These are phyloP conservation scores for Colletotrichum caudatum DNA, from an alignment of 2,329 filamentous ascomycete species.

Conservation along the genomic window DNA sequence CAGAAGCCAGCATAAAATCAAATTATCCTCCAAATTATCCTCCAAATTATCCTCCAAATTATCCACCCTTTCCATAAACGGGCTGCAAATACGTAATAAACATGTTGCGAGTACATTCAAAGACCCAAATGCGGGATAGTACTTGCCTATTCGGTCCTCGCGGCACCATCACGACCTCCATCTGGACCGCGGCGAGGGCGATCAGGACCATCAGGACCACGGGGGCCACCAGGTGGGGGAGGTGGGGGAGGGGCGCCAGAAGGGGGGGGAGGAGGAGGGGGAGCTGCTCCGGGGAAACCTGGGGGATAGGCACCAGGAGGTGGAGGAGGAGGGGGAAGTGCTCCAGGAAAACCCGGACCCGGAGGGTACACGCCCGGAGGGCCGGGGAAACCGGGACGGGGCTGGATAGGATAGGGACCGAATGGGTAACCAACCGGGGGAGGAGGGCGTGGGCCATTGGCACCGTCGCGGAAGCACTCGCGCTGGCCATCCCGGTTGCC, in stretches of 20 bases:
- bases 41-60: no score
- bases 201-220: slow-evolving; percentile 1
- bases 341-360: neutral
- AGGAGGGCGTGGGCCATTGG: neutral
- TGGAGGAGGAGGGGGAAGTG: neutral
- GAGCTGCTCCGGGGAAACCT: neutral
- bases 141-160: slow-evolving; percentile 17
- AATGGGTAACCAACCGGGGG: slow-evolving; percentile 7
- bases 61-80: neutral
- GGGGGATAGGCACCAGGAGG: neutral
- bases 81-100: neutral
- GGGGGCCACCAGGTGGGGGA: slow-evolving; percentile 1
- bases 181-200: slow-evolving; percentile 5
- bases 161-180: slow-evolving; percentile 10
- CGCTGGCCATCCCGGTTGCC: neutral
- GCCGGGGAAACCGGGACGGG: slow-evolving; percentile 23
- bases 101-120: neutral
- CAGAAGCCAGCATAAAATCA: neutral
- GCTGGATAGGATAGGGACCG: slow-evolving; percentile 30
- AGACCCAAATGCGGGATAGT: neutral
- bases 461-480: neutral
- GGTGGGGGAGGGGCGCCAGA: slow-evolving; percentile 13
- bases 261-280: neutral
- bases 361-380: slow-evolving; percentile 14
- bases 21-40: neutral